Base-by-base conservation (phyloP, 768 basidiomycete species). In the Cystobasidium onofrii region DNA sequence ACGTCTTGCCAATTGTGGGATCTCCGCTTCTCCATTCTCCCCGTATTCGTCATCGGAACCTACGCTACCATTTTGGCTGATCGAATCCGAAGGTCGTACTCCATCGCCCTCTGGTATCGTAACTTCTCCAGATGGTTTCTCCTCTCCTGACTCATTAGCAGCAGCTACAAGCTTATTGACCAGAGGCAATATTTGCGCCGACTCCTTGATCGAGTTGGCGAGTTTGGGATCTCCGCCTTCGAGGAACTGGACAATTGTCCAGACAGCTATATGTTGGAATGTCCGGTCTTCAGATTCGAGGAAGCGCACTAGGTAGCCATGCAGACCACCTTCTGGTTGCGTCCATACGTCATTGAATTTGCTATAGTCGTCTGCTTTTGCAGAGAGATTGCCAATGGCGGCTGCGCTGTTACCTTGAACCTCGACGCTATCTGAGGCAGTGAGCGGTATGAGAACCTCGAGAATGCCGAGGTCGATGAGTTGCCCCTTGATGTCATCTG, bases 181-280 rank as follows among this genome's bases (percentile, higher is more conserved):
- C 69, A 90, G 90, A 23, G 92, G 88, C 55, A 91, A 86, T 74
- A 98, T 84, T 70, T 91, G 83, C 73, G 83, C 85, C 3, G 95
- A 97, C 69, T 83, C 86, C 72, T 92, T 91, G 81, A 98, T 92
- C 83, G 90, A 94, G 82, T 87, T 89, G 74, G 89, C 90, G 50
- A 98, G 84, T 80, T 91, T 89, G 23, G 90, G 89, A 81, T 98
- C 91, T 75, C 91, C 90, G n/a, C 95, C 95, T 81, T 99, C 96
- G 31, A 99, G 85, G 25, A 99, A 83, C 80, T 99, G 96, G 29
- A 97, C 94, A 77, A 98, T 94, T 0, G 96, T 97, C 96, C 96
- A 99, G 54, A 99, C 93, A 39, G 96, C 96, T 76, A 98, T 99
- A 80, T 99, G 96, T 81, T 97, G 94, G 88, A 99, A 99, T 0